Evolutionary conservation across 345 rosid genomes (phyloP), one percentile per base, ranked within the genome.

Genomic region (Rhodomyrtus tomentosa): DNA sequence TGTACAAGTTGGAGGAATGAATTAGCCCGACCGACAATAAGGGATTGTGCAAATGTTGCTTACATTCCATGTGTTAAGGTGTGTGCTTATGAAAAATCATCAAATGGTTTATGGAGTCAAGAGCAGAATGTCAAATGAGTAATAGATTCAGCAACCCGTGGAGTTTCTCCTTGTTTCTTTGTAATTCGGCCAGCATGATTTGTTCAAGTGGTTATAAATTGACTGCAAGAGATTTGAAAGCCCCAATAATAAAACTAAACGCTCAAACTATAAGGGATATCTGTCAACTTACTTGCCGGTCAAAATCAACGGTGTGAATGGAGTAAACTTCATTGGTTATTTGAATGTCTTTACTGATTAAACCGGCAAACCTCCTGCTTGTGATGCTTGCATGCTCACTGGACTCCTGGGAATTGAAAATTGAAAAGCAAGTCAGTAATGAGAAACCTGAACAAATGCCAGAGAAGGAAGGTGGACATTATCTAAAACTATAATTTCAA

Each of bases 291-390:
- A 91, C 98, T 95, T 95, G 99, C 74, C 99, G 91, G 82, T 96
- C 98, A 84, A 95, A 94, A 87, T 93, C 97, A 87, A 93, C 83
- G 25, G 84, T 83, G 81, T 72, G 90, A 89, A 93, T 81, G 16
- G 97, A 92, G 89, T 93, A 95, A 25, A 96, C 95, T 90, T 96
- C 95, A 11, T 92, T 94, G 22, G 93, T 95, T 82, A 95, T 83
- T 55, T 90, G 59, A 79, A 53, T 81, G 84, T 96, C 93, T 84
- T 90, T 94, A 38, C 86, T 91, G 83, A 92, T 85, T 81, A 95
- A 87, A 21, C 99, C 99, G 85, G 93, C 92, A 81, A 92, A 90
- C 98, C 99, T 95, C 89, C 95, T 93, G 56, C 90, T 87, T 81
- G 95, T 95, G 2, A 88, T 82, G 56, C 86, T 87, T 62, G 87